Percentiles rank a stretch among this genome's conserved stretches.
Conservation (phyloP, 352 stramenopile species). For the Pythium monospermum region DNA sequence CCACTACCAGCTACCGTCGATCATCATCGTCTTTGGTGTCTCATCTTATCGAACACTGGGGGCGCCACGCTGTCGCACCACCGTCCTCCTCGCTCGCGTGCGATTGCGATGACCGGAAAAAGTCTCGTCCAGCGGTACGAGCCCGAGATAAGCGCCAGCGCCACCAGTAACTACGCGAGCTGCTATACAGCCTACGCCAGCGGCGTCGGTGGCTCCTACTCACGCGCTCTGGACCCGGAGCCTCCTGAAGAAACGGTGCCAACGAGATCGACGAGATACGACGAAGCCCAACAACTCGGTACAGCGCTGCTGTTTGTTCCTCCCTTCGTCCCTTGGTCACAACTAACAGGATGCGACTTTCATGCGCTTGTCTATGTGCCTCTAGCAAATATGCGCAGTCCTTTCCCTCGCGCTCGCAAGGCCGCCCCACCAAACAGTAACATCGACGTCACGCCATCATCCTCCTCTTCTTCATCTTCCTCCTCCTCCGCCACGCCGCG, state of each 20-base stretch:
- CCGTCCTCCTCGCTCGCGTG: slow-evolving; percentile 2
- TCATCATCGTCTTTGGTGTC: slow-evolving; percentile 7
- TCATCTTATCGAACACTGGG: not conserved
- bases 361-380: not conserved
- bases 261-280: not conserved
- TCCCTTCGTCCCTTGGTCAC: too few relatives aligned
- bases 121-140: slow-evolving; percentile 7
- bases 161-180: not conserved
- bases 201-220: not conserved
- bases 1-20: too few relatives aligned
- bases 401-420: slow-evolving; percentile 37
- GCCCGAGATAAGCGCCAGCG: not conserved
- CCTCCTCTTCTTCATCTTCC: too few relatives aligned
- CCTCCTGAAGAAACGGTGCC: not conserved
- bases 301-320: too few relatives aligned
- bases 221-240: not conserved
- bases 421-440: slow-evolving; percentile 12
- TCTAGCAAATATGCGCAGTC: slow-evolving; percentile 30
- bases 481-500: too few relatives aligned
- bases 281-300: too few relatives aligned
- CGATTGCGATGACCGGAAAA: slow-evolving; percentile 16
- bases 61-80: slow-evolving; percentile 4
- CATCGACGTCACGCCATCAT: slow-evolving; percentile 24
- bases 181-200: not conserved
- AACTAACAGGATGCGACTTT: too few relatives aligned